A percentile compares a stretch with the other conserved stretches of the same genome.
These are phyloP conservation scores for Candida insectorum DNA, from an alignment of 805 yeast genomes.

Conservation along the genomic window DNA sequence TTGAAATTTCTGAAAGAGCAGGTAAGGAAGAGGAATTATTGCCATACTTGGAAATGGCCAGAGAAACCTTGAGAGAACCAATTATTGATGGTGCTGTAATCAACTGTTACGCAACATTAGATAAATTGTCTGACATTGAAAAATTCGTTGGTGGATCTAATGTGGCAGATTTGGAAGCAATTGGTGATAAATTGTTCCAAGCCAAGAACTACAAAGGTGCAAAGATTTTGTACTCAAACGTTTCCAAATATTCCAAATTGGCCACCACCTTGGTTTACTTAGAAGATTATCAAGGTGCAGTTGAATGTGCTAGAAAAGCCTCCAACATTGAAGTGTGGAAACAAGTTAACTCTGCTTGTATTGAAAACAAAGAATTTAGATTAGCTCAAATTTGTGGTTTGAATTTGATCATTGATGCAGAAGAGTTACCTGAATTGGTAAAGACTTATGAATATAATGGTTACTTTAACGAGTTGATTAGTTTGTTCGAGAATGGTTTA, in stretches of 20 bases:
- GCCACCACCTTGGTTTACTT: conserved; percentile 95
- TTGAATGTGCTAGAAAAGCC: conserved; percentile 98
- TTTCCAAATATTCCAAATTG: conserved; percentile 91
- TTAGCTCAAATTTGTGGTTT: conserved; percentile 98
- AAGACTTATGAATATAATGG: conserved; percentile 85
- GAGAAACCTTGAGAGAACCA: conserved; percentile 87
- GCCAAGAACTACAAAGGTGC: conserved; percentile 88
- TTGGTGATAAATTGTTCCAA: conserved; percentile 88
- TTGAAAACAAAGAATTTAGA: conserved; percentile 91
- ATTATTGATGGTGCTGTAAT: conserved; percentile 89
- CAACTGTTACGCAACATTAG: conserved; percentile 79
- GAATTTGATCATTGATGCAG: conserved; percentile 95
- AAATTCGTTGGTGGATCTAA: conserved; percentile 80
- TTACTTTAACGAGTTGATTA: conserved; percentile 84
- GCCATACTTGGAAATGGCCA: conserved; percentile 85
- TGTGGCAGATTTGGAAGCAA: conserved; percentile 86
- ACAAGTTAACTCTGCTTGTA: conserved; percentile 95
- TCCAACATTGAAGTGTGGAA: conserved; percentile 93
- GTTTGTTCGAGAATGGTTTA: conserved; percentile 91
- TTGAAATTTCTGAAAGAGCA: conserved; percentile 90
- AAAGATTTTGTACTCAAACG: conserved; percentile 75
- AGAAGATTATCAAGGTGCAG: conserved; percentile 93
- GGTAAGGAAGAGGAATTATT: conserved; percentile 94
- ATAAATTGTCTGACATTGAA: conserved; percentile 75
- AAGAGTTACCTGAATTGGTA: conserved; percentile 89